Conservation (phyloP, 805 yeast species). For the Teunomyces barrocoloradensis region DNA sequence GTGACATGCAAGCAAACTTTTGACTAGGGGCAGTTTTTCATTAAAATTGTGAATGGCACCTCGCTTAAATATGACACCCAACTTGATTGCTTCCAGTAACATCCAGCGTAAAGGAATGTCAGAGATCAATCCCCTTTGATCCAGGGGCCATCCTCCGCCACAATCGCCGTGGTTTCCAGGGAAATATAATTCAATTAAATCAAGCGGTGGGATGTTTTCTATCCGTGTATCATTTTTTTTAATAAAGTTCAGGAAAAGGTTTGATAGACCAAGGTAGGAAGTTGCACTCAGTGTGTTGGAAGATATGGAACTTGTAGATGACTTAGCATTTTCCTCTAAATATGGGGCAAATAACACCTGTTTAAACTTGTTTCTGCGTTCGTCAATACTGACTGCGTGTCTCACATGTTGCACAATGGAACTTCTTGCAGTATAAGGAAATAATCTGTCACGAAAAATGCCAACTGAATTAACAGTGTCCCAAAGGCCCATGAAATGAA, state of each 20-base stretch:
- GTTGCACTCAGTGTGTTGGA: background rate
- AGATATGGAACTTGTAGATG: background rate
- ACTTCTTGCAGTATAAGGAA: conserved; percentile 55
- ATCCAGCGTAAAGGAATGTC: conserved; percentile 62
- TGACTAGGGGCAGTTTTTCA: conserved; percentile 34
- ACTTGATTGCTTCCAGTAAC: conserved; percentile 48
- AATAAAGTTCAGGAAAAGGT: conserved; percentile 8
- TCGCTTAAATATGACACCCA: conserved; percentile 48
- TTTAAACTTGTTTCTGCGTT: conserved; percentile 60
- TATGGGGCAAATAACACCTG: conserved; percentile 48
- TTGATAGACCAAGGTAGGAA: background rate
- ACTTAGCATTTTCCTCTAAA: background rate
- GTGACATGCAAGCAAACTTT: conserved; percentile 45
- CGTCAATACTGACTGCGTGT: conserved; percentile 68
- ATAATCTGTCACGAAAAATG: conserved; percentile 51
- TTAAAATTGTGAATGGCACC: conserved; percentile 42
- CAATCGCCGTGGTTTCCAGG: conserved; percentile 69
- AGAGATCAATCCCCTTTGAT: conserved; percentile 45
- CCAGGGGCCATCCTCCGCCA: conserved; percentile 66
- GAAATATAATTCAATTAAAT: conserved; percentile 57
- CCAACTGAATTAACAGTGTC: conserved; percentile 72
- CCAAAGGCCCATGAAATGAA: conserved; percentile 65
- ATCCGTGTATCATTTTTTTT: background rate
- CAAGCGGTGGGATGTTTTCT: conserved; percentile 15
- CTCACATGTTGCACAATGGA: conserved; percentile 56